Evolutionary conservation across 2,329 filamentous ascomycete genomes (phyloP).

Genomic region (Cercospora sojina): DNA sequence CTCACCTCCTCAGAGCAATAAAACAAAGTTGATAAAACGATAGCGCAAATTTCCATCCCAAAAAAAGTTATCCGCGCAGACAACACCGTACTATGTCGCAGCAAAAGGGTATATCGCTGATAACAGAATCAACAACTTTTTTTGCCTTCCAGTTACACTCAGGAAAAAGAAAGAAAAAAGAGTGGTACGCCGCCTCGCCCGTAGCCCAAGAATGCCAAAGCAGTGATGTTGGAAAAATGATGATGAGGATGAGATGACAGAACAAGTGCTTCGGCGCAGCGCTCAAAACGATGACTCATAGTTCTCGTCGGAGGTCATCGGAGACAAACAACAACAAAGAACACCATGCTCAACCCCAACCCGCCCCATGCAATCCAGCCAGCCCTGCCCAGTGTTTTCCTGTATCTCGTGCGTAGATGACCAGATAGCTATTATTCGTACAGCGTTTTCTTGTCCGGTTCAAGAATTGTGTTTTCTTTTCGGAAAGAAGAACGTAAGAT

Average conservation of each 20-base stretch:
- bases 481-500: constrained; percentile 1
- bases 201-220: not conserved
- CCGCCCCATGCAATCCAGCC: not conserved
- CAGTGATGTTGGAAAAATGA: not conserved
- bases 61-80: not conserved
- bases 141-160: constrained; percentile 10
- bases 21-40: not conserved
- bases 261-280: constrained; percentile 2
- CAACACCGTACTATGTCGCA: constrained; percentile 12
- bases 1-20: not conserved
- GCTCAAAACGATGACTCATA: constrained; percentile 15
- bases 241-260: constrained; percentile 1
- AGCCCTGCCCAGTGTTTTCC: not conserved
- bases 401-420: not conserved
- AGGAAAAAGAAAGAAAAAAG: not conserved
- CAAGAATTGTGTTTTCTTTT: not conserved
- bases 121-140: constrained; percentile 12
- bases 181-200: not conserved
- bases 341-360: constrained; percentile 6
- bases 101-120: constrained; percentile 15
- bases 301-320: constrained; percentile 5
- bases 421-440: constrained; percentile 7
- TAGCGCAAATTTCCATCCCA: not conserved
- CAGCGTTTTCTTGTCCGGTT: constrained; percentile 5
- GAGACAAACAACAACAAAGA: constrained; percentile 6